These are phyloP conservation scores for Dichotomopilus funicola DNA, from an alignment of 2,329 filamentous ascomycete species.

Conservation along the genomic window DNA sequence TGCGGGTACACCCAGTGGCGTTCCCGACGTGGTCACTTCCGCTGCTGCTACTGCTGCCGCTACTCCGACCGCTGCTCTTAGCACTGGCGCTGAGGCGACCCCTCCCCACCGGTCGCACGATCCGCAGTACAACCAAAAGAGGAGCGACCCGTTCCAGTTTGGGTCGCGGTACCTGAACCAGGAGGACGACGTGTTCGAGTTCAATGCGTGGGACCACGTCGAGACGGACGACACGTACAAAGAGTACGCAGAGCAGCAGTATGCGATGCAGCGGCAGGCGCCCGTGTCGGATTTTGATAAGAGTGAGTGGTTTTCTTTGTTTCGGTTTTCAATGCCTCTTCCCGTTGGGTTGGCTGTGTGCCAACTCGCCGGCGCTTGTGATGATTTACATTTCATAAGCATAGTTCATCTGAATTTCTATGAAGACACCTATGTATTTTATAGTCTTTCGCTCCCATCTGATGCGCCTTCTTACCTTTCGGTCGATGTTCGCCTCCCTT, in stretches of 20 bases:
- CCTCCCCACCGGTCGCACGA: conserved; percentile 65
- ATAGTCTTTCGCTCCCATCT: conserved; percentile 72
- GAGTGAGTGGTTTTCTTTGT: conserved; percentile 43
- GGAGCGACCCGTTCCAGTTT: conserved; percentile 90
- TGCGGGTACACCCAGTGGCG: too few relatives aligned
- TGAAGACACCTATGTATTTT: conserved; percentile 55
- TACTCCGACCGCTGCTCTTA: too few relatives aligned
- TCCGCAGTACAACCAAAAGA: conserved; percentile 69
- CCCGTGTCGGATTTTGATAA: conserved; percentile 94
- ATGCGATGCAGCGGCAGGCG: conserved; percentile 72
- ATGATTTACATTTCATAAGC: conserved; percentile 53
- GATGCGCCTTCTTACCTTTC: conserved; percentile 32
- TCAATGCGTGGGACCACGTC: conserved; percentile 99
- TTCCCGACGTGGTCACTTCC: too few relatives aligned
- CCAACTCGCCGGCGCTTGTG: conserved; percentile 26
- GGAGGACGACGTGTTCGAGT: conserved; percentile 86
- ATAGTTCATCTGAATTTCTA: conserved; percentile 64
- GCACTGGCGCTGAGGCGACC: conserved; percentile 19
- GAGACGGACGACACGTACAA: conserved; percentile 85
- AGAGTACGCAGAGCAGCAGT: conserved; percentile 78
- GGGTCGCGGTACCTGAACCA: conserved; percentile 79
- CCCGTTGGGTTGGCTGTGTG: neutral
- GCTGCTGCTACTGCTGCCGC: too few relatives aligned
- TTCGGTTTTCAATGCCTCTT: neutral
- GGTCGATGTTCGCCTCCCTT: conserved; percentile 7